Evolutionary conservation across 164 flowering plant genomes (phyloP), one percentile per base, ranked within the genome.

Genomic region (Cinnamomum micranthum): DNA sequence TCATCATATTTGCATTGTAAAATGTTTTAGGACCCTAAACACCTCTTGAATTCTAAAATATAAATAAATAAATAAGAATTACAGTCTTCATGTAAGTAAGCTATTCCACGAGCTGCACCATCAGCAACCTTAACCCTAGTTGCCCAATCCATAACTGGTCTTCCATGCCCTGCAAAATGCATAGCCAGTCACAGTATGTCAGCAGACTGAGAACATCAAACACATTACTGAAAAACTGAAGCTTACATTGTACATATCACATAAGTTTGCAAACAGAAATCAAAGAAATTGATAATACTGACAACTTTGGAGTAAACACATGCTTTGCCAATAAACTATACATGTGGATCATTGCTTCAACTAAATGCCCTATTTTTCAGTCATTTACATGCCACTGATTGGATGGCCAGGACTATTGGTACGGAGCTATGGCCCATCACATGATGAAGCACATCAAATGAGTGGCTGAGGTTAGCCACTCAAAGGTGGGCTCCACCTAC

Each of bases 61-160:
- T 41, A 41, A 41, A 41, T 41, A 14, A 15, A 78, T 59, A 60
- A 31, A 52, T 50, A 72, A 33, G 23, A 80, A 71, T 89, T 82
- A 93, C 98, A 93, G 78, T 93, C 96, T 85, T 93, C 98, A 87
- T 93, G 95, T 22, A 93, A 91, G 81, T 93, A 93, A 69, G 94
- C 90, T 75, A 93, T 77, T 80, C 98, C 98, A 75, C 91, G 95
- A 83, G 98, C 96, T 20, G 96, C 94, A 81, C 98, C 98, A 71
- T 86, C 82, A 75, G 96, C 96, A 77, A 89, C 84, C 82, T 81
- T 90, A 27, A 90, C 80, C 33, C 96, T 86, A 31, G 82, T 87
- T 77, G 81, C 83, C 98, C 98, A 91, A 58, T 87, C 89, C 86
- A 93, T 77, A 51, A 87, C 90, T 14, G 90, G 87, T 69, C 79